These are phyloP conservation scores for Rhizophagus clarus DNA, from an alignment of 192 early-diverging fungal species.

Conservation along the genomic window DNA sequence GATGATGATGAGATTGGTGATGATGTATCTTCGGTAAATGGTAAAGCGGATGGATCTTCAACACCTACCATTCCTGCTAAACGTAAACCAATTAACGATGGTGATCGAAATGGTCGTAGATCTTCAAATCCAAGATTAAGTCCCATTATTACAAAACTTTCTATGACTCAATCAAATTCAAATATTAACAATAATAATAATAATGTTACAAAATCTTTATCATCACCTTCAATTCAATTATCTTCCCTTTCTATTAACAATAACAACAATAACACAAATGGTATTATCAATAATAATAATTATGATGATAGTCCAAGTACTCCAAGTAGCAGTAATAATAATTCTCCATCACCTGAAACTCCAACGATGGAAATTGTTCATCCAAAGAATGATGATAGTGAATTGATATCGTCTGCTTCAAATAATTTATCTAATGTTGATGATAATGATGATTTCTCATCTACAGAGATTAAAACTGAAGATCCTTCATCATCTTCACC, in stretches of 20 bases:
- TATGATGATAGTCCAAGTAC: slow-evolving; percentile 14
- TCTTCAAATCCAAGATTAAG: slow-evolving; percentile 23
- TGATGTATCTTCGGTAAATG: neutral
- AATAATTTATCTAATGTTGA: neutral
- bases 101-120: slow-evolving; percentile 3
- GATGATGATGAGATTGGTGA: neutral
- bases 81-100: slow-evolving; percentile 23
- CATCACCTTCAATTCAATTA: slow-evolving; percentile 32
- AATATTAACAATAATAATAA: neutral
- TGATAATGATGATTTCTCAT: slow-evolving; percentile 29
- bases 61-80: slow-evolving; percentile 12
- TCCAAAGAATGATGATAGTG: slow-evolving; percentile 27
- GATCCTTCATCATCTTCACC: neutral
- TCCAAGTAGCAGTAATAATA: slow-evolving; percentile 18
- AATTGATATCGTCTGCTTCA: slow-evolving; percentile 29
- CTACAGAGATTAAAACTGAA: slow-evolving; percentile 22
- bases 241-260: slow-evolving; percentile 42
- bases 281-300: slow-evolving; percentile 21
- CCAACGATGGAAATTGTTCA: slow-evolving; percentile 31
- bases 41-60: neutral
- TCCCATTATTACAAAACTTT: slow-evolving; percentile 21
- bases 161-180: neutral
- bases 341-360: slow-evolving; percentile 25
- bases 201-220: neutral
- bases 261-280: slow-evolving; percentile 24